Conservation (phyloP, 2,329 filamentous ascomycete species). For the Plenodomus lindquistii region DNA sequence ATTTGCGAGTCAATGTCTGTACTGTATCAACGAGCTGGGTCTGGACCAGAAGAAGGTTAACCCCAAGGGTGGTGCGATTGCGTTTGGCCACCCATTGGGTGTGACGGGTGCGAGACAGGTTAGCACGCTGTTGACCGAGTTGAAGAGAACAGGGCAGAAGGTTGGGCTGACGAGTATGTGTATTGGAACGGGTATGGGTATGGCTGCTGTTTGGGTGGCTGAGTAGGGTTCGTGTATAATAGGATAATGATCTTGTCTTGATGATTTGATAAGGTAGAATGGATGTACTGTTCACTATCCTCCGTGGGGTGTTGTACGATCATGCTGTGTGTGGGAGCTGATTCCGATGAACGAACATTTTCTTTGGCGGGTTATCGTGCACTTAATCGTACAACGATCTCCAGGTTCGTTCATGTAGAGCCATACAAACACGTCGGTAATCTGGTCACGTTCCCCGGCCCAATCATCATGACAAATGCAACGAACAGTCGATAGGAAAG, state of each 20-base stretch:
- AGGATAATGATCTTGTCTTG: neutral
- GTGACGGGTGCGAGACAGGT: constrained; percentile 95
- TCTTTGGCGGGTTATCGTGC: too few relatives aligned
- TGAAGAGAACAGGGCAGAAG: constrained; percentile 81
- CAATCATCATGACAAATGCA: too few relatives aligned
- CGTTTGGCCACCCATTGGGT: constrained; percentile 92
- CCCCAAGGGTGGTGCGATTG: constrained; percentile 95
- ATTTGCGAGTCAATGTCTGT: constrained; percentile 92
- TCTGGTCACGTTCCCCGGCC: too few relatives aligned
- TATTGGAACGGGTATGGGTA: constrained; percentile 92
- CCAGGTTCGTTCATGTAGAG: too few relatives aligned
- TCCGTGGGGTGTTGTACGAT: neutral
- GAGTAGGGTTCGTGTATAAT: constrained; percentile 61
- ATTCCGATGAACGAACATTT: too few relatives aligned
- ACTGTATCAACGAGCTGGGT: constrained; percentile 86
- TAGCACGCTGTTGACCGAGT: constrained; percentile 86
- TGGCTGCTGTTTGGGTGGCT: constrained; percentile 95
- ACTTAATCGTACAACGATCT: too few relatives aligned
- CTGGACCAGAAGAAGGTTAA: constrained; percentile 88
- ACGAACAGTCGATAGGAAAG: too few relatives aligned
- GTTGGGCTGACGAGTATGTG: constrained; percentile 96
- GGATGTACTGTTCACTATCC: neutral
- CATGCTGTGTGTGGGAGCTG: neutral
- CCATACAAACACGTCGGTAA: too few relatives aligned
- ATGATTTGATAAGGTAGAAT: neutral